Evolutionary conservation across 176 grass and related monocot genomes (phyloP).

Genomic region (Dactylis glomerata): DNA sequence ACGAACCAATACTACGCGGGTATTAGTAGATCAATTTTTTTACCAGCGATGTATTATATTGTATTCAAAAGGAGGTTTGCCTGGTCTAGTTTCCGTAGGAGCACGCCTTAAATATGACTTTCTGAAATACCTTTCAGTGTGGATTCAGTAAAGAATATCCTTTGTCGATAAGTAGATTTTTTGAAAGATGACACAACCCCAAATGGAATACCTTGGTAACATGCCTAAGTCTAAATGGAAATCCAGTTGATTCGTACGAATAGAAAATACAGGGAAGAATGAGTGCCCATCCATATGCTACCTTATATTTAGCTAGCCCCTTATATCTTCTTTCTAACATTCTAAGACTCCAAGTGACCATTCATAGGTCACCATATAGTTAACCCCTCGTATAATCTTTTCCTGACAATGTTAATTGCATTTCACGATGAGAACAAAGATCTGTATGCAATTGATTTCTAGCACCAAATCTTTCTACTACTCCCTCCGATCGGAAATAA

Average conservation of each 20-base stretch:
- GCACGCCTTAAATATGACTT: background rate
- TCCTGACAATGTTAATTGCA: background rate
- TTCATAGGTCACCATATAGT: background rate
- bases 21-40: background rate
- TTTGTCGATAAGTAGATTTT: background rate
- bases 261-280: background rate
- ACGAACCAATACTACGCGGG: background rate
- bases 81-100: background rate
- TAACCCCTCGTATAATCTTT: background rate
- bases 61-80: background rate
- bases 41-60: background rate
- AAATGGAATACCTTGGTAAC: background rate
- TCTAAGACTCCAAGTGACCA: background rate
- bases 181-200: background rate
- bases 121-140: background rate
- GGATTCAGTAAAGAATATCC: background rate
- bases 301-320: background rate
- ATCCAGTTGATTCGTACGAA: background rate
- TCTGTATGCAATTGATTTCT: background rate
- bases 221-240: background rate
- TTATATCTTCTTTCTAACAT: background rate
- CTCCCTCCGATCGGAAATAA: too few relatives aligned
- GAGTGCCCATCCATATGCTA: background rate
- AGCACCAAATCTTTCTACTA: background rate
- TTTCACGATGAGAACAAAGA: background rate